Evolutionary conservation across 208 protist genomes (phyloP), one percentile per base, ranked within the genome.

Genomic region (Trypanosoma vivax): DNA sequence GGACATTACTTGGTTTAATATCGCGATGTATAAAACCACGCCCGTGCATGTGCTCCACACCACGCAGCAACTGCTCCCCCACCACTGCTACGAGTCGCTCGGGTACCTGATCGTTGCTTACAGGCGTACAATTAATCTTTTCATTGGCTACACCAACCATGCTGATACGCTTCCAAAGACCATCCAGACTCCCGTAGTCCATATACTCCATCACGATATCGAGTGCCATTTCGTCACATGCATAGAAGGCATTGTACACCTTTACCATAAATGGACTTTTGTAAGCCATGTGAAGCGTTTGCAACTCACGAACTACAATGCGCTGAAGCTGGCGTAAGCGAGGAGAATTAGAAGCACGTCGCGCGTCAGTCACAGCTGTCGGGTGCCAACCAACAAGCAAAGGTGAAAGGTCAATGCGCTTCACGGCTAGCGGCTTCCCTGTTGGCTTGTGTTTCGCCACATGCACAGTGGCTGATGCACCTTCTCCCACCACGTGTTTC

Each of bases 1-100:
- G 78, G 23, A 97, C 69, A 61, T 98, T 98, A 46, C 73, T 76
- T n/a, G 94, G 96, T 64, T 97, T 96, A 24, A 97, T 75, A 40
- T 97, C 91, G 35, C 93, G 59, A 59, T 96, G 95, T 11, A 97
- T 76, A 50, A 86, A 86, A 39, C 78, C 81, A 25, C 83, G 60
- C 6, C 57, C 66, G 46, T 94, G 87, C 87, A 94, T 94, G 46
- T 94, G 81, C 0, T 80, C 76, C 27, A 94, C 71, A 7, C 87
- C 87, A 23, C 74, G 62, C 47, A 89, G 53, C 18, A 94, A 62
- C 65, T 94, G 87, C 67, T 89, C 81, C 24, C 77, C 79, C 7
- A 90, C 74, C 2, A 93, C 76, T 2, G 86, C 86, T 11, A 93
- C 75, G 4, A 93, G 57, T 3, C 86, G 72, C 68, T 93, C 82